A percentile compares a stretch with the other conserved stretches of the same genome.
phyloP scores from a whole-genome alignment of 139 green algal species.

The Chlamydomonas urium region DNA sequence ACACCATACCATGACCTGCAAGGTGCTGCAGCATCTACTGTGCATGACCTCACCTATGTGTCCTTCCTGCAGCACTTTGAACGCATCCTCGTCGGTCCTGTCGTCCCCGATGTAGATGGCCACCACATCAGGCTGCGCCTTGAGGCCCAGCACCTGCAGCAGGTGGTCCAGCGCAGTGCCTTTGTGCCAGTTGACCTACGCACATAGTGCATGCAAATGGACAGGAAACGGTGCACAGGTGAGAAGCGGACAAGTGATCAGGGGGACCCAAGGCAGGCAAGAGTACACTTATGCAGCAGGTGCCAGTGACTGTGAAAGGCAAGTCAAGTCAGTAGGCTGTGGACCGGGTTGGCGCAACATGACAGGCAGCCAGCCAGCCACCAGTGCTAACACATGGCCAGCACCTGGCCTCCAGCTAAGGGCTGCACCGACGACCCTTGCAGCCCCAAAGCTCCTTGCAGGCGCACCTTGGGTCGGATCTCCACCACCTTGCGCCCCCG shows the following conservation, averaged over 20 bases:
- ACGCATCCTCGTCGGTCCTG: conserved; percentile 96
- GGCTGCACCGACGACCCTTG: not conserved
- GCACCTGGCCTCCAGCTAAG: too few species aligned
- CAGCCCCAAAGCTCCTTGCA: not conserved
- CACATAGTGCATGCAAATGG: too few species aligned
- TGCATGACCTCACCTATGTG: conserved; percentile 16
- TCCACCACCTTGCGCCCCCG: conserved; percentile 92
- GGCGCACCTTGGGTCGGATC: conserved; percentile 69
- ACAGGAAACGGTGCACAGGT: too few species aligned
- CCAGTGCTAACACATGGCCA: too few species aligned
- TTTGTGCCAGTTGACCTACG: conserved; percentile 96
- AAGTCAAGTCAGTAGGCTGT: too few species aligned
- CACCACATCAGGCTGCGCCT: conserved; percentile 55
- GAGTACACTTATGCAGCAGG: too few species aligned
- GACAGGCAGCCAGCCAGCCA: too few species aligned
- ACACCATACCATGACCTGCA: too few species aligned
- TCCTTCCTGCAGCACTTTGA: conserved; percentile 54
- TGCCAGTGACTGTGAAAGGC: too few species aligned
- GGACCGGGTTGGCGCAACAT: too few species aligned
- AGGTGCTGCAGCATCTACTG: not conserved
- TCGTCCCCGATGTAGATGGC: conserved; percentile 97
- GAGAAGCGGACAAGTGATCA: too few species aligned
- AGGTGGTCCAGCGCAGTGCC: conserved; percentile 87
- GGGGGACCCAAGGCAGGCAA: not conserved
- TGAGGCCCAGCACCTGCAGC: conserved; percentile 73